Evolutionary conservation across 495 filamentous ascomycete genomes (phyloP).

Genomic region (Annulohypoxylon bovei): DNA sequence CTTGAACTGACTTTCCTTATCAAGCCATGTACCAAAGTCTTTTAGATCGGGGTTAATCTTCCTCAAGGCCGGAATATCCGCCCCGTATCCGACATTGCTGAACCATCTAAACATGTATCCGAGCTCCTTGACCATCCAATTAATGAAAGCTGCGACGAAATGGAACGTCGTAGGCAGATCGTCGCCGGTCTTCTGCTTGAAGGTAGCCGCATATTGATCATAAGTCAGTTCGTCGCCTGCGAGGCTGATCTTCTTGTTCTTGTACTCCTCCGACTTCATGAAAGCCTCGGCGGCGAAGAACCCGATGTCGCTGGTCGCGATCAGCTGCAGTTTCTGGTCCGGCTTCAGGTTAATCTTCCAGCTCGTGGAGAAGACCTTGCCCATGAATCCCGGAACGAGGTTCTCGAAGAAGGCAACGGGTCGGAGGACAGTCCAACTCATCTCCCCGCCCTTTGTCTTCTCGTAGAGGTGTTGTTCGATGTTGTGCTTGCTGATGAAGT

Average conservation of each 20-base stretch:
- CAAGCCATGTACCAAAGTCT: constrained; percentile 66
- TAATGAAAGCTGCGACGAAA: constrained; percentile 44
- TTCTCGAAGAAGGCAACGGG: constrained; percentile 69
- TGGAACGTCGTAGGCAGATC: constrained; percentile 56
- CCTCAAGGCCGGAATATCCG: constrained; percentile 62
- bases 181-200: constrained; percentile 60
- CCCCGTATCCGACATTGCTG: constrained; percentile 62
- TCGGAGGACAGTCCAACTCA: constrained; percentile 63
- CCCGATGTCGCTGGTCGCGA: constrained; percentile 67
- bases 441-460: constrained; percentile 49
- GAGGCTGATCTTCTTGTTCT: constrained; percentile 59
- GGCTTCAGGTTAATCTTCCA: constrained; percentile 49
- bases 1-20: constrained; percentile 60
- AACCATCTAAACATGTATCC: constrained; percentile 70
- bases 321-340: constrained; percentile 62
- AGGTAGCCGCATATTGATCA: constrained; percentile 57
- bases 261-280: constrained; percentile 51
- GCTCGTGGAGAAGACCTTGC: constrained; percentile 62
- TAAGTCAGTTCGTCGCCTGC: constrained; percentile 70
- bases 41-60: constrained; percentile 61
- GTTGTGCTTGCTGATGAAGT: constrained; percentile 68
- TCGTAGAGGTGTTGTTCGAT: constrained; percentile 66
- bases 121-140: constrained; percentile 62
- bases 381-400: constrained; percentile 60
- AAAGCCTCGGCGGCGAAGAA: constrained; percentile 67